Base-by-base conservation (phyloP, 495 filamentous ascomycete genomes). In the Darksidea phi region DNA sequence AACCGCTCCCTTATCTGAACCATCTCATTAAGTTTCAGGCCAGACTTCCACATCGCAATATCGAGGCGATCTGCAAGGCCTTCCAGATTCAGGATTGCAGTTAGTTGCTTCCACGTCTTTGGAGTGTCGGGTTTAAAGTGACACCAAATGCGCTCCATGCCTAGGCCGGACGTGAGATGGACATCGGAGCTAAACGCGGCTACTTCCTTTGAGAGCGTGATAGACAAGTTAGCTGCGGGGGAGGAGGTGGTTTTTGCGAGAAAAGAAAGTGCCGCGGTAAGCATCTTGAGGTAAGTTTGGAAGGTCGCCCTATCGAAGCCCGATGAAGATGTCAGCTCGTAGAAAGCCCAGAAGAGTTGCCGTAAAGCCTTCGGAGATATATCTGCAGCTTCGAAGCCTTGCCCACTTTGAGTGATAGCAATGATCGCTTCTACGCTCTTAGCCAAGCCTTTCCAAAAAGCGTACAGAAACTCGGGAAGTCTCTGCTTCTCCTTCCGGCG, bases 71-170 rank as follows among this genome's bases (percentile, higher is more conserved):
- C 80, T 0, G 86, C 87, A n/a, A 94, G 80, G 2, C 71, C 70
- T 70, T 93, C 87, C 67, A 95, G 71, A 15, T 82, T 75, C 11
- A 82, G 60, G 13, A 86, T 71, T 6, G 80, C 75, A 12, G 73
- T 57, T 45, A 88, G 72, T 34, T 81, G 78, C 5, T 68, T 50
- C 28, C 82, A 73, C 23, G 80, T 81, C 20, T 75, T 68, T 23
- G 84, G 78, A 4, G 88, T 84, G 6, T 78, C 74, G 12, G 91
- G 91, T 64, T 84, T 80, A 64, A 93, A 83, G 0, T 73, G 63
- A 37, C 80, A 79, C 94, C 94, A 98, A 0, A 97, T 78, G 24
- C 73, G 74, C 69, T 96, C 89, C 90, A 97, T 96, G 61, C 84
- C 86, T 17, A 90, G 79, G 1, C 92, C 92, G 1, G 84, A 92